phyloP scores from a whole-genome alignment of 768 basidiomycete genomes.

The Podaxis rugospora region DNA sequence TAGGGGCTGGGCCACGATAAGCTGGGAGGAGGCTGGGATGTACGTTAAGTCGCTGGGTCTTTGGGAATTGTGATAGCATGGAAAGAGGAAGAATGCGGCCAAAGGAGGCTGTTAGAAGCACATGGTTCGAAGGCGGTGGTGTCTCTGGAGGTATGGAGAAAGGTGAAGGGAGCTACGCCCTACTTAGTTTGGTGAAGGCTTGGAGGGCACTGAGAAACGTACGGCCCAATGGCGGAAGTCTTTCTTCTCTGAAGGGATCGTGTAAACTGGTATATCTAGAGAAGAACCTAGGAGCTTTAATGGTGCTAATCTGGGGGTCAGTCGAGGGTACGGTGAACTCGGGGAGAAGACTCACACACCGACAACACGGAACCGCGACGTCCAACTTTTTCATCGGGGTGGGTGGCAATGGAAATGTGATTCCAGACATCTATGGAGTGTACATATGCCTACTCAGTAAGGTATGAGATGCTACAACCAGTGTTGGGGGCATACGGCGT shows the following conservation, averaged over 20 bases:
- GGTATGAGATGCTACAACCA: not conserved
- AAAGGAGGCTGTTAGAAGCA: constrained; percentile 87
- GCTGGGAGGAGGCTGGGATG: constrained; percentile 85
- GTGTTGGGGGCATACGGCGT: not conserved
- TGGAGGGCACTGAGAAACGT: constrained; percentile 15
- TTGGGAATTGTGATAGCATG: constrained; percentile 59
- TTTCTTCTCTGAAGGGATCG: constrained; percentile 53
- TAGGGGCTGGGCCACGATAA: constrained; percentile 89
- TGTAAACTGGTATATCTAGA: constrained; percentile 48
- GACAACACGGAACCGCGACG: constrained; percentile 54
- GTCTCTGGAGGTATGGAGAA: constrained; percentile 17
- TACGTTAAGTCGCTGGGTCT: constrained; percentile 67
- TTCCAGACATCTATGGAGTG: constrained; percentile 69
- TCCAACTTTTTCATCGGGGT: constrained; percentile 62
- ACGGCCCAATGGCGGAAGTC: constrained; percentile 69
- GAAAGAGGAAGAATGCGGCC: constrained; percentile 73
- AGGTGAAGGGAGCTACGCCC: constrained; percentile 35
- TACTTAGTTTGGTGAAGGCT: not conserved
- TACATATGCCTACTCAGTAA: constrained; percentile 13
- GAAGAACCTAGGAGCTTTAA: constrained; percentile 56
- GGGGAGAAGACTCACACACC: constrained; percentile 41
- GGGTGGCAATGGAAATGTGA: constrained; percentile 62
- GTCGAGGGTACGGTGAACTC: not conserved
- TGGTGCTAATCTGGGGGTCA: constrained; percentile 47
- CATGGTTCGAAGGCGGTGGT: constrained; percentile 35